These are phyloP conservation scores for Cutaneotrichosporon spelunceum DNA, from an alignment of 1,284 basidiomycete genomes.

Conservation along the genomic window DNA sequence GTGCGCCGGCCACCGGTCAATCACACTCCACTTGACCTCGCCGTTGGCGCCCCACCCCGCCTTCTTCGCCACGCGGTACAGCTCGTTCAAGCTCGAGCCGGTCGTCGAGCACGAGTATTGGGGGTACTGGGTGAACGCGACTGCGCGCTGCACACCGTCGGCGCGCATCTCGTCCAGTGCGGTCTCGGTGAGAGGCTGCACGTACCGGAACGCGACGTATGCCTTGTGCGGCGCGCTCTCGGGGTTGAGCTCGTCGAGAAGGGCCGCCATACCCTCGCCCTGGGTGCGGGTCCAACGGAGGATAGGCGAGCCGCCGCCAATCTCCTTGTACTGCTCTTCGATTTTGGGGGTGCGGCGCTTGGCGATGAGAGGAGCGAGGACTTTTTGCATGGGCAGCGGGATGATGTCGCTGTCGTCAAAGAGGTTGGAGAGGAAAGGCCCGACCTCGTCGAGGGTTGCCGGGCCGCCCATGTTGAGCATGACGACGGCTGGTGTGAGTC, in stretches of 20 bases:
- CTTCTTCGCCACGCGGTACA: conserved; percentile 61
- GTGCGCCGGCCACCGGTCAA: conserved; percentile 97
- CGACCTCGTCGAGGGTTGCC: conserved; percentile 81
- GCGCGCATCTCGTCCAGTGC: conserved; percentile 78
- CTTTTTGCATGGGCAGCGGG: conserved; percentile 85
- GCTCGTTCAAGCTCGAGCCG: conserved; percentile 92
- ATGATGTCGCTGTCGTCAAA: conserved; percentile 96
- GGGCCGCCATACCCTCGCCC: conserved; percentile 81
- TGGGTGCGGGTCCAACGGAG: conserved; percentile 84
- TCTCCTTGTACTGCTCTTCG: conserved; percentile 87
- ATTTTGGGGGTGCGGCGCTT: conserved; percentile 88
- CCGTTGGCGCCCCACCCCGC: conserved; percentile 55
- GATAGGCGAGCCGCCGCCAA: conserved; percentile 98
- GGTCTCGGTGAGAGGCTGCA: conserved; percentile 79
- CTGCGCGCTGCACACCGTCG: conserved; percentile 86
- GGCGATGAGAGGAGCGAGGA: conserved; percentile 86
- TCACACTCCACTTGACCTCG: conserved; percentile 87
- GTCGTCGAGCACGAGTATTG: conserved; percentile 99
- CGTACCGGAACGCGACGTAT: conserved; percentile 94
- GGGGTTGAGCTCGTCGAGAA: conserved; percentile 91
- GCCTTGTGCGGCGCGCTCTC: conserved; percentile 91
- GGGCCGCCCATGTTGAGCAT: conserved; percentile 99
- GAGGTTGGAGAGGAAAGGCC: conserved; percentile 86
- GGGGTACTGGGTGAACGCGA: conserved; percentile 98
- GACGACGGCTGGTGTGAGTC: conserved; percentile 65